These are phyloP conservation scores for Gnaphalium uliginosum DNA, from an alignment of 129 eudicot species.

Conservation along the genomic window DNA sequence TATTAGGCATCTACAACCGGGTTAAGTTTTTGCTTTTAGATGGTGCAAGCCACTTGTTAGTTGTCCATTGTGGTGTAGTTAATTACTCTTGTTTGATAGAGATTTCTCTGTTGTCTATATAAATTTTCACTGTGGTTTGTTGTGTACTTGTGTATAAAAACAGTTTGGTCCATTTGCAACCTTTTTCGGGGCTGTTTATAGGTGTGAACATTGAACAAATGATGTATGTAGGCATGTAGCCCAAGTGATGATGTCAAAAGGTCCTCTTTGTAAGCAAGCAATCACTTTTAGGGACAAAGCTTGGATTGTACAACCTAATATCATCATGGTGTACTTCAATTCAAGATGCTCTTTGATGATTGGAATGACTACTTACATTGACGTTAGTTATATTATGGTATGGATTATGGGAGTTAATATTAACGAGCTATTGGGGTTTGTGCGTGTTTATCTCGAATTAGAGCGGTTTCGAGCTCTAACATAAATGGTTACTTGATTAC, in stretches of 20 bases:
- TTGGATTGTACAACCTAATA: neutral
- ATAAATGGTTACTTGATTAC: too few species aligned
- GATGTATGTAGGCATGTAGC: neutral
- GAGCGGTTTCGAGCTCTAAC: too few species aligned
- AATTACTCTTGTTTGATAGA: neutral
- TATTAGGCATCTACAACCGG: neutral
- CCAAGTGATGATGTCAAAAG: neutral
- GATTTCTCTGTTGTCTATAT: constrained; percentile 1
- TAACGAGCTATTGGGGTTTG: too few species aligned
- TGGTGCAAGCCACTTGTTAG: neutral
- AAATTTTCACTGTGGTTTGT: neutral
- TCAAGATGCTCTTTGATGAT: neutral
- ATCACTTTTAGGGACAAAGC: constrained; percentile 9
- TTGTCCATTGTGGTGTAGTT: constrained; percentile 17
- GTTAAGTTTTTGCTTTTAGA: constrained; percentile 4
- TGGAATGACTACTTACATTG: neutral
- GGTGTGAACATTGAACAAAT: neutral
- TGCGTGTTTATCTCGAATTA: too few species aligned
- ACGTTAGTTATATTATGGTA: neutral
- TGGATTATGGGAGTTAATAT: neutral
- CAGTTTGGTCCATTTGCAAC: constrained; percentile 1
- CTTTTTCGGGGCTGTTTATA: neutral
- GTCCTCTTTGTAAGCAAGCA: neutral
- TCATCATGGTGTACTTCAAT: neutral
- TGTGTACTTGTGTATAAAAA: neutral